Percentiles rank a stretch among this genome's conserved stretches.
Conservation (phyloP, 306 rosid species). For the Vigna hirtella region DNA sequence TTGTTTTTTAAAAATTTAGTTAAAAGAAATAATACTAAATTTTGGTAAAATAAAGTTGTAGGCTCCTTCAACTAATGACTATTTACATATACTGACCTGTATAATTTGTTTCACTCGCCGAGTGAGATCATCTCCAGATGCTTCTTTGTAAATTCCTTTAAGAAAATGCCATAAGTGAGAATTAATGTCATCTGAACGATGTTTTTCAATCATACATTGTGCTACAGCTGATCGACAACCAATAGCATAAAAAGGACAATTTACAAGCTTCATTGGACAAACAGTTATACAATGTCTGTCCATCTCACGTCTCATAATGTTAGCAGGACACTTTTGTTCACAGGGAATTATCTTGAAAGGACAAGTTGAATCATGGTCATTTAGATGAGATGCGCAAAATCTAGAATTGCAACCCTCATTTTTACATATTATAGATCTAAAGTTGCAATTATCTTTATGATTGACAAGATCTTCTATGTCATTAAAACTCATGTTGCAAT, state of each 20-base stretch:
- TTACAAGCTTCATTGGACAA: slow-evolving; percentile 89
- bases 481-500: slow-evolving; percentile 60
- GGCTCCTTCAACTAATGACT: background rate
- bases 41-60: background rate
- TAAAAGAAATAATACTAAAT: background rate
- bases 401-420: slow-evolving; percentile 71
- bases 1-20: background rate
- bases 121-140: slow-evolving; percentile 60
- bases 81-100: slow-evolving; percentile 53
- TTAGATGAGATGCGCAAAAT: slow-evolving; percentile 62
- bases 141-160: slow-evolving; percentile 63
- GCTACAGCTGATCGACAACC: slow-evolving; percentile 75
- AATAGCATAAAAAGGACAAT: slow-evolving; percentile 77
- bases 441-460: slow-evolving; percentile 62
- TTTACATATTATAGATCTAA: slow-evolving; percentile 59
- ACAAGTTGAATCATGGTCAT: slow-evolving; percentile 76
- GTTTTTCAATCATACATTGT: slow-evolving; percentile 61
- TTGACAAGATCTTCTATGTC: slow-evolving; percentile 59
- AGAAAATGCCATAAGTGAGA: slow-evolving; percentile 69
- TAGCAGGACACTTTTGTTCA: slow-evolving; percentile 74
- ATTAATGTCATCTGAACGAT: slow-evolving; percentile 54
- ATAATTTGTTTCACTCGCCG: slow-evolving; percentile 62
- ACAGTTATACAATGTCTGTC: slow-evolving; percentile 87
- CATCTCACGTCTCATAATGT: slow-evolving; percentile 84
- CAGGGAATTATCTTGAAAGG: slow-evolving; percentile 81